phyloP scores from a whole-genome alignment of 805 yeast species.

The Saccharomyces kudriavzevii region DNA sequence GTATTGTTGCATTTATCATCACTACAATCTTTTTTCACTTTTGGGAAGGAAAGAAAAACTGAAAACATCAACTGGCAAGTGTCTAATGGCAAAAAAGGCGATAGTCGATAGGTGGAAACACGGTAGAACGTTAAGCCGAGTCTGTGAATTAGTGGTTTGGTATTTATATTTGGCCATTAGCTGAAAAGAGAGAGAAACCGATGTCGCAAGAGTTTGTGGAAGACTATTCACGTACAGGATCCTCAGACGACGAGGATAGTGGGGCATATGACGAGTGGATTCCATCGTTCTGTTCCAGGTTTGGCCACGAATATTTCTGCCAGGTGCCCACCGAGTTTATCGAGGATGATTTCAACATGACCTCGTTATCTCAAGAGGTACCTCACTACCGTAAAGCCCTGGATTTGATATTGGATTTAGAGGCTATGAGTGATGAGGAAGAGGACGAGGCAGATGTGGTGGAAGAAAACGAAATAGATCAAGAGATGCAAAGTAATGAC shows the following conservation, averaged over 20 bases:
- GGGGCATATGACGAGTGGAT: slow-evolving; percentile 62
- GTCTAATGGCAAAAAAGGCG: neutral
- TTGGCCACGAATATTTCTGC: slow-evolving; percentile 85
- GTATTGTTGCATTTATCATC: neutral
- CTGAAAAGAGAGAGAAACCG: neutral
- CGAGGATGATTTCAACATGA: slow-evolving; percentile 92
- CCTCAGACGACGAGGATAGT: slow-evolving; percentile 25
- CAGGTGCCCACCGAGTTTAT: slow-evolving; percentile 88
- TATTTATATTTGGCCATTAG: neutral
- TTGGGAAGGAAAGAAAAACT: neutral
- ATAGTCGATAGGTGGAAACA: neutral
- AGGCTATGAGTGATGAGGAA: slow-evolving; percentile 37
- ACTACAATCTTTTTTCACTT: neutral
- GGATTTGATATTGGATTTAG: slow-evolving; percentile 83
- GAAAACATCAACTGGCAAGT: neutral
- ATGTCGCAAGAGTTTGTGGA: slow-evolving; percentile 22
- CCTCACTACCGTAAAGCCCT: slow-evolving; percentile 88
- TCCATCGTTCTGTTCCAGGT: slow-evolving; percentile 64
- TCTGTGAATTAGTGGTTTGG: neutral
- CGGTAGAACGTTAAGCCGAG: neutral
- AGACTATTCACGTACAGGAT: slow-evolving; percentile 14
- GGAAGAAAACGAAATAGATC: slow-evolving; percentile 7
- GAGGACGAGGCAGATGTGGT: slow-evolving; percentile 16
- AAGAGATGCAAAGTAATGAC: neutral
- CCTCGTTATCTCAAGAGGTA: slow-evolving; percentile 77